Percentiles rank a stretch among this genome's conserved stretches.
These are phyloP conservation scores for Vicia faba DNA, from an alignment of 306 rosid genomes.

Conservation along the genomic window DNA sequence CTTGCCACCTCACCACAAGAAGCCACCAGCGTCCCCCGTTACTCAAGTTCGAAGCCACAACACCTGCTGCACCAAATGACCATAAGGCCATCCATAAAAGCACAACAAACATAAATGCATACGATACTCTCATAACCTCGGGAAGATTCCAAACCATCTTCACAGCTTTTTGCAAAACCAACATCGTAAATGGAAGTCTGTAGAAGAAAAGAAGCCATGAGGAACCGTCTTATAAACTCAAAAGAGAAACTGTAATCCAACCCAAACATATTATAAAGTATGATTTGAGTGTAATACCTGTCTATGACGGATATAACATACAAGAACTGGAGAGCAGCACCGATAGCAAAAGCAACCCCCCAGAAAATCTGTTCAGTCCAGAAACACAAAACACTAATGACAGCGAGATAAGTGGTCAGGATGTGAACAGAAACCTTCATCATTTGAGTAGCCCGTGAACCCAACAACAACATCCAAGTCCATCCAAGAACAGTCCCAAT, in stretches of 20 bases:
- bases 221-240: slow-evolving; percentile 30
- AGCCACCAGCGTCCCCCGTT: slow-evolving; percentile 98
- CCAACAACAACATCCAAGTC: slow-evolving; percentile 82
- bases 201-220: slow-evolving; percentile 33
- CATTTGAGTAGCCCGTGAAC: slow-evolving; percentile 74
- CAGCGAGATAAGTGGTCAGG: slow-evolving; percentile 92
- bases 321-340: slow-evolving; percentile 82
- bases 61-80: slow-evolving; percentile 98
- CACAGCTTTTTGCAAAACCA: slow-evolving; percentile 87
- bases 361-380: slow-evolving; percentile 82
- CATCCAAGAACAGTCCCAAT: slow-evolving; percentile 85
- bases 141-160: slow-evolving; percentile 94
- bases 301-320: slow-evolving; percentile 85
- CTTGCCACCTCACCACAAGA: slow-evolving; percentile 99
- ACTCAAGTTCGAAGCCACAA: slow-evolving; percentile 88
- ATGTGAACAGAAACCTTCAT: slow-evolving; percentile 91
- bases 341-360: slow-evolving; percentile 87
- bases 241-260: slow-evolving; percentile 5
- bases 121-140: slow-evolving; percentile 75
- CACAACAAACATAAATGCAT: slow-evolving; percentile 81
- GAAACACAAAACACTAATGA: slow-evolving; percentile 88
- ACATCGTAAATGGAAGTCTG: slow-evolving; percentile 95
- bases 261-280: not conserved
- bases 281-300: slow-evolving; percentile 56
- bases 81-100: slow-evolving; percentile 89